Evolutionary conservation across 202 grass and related monocot genomes (phyloP), one percentile per base, ranked within the genome.

Genomic region (Schoenoplectus triqueter): DNA sequence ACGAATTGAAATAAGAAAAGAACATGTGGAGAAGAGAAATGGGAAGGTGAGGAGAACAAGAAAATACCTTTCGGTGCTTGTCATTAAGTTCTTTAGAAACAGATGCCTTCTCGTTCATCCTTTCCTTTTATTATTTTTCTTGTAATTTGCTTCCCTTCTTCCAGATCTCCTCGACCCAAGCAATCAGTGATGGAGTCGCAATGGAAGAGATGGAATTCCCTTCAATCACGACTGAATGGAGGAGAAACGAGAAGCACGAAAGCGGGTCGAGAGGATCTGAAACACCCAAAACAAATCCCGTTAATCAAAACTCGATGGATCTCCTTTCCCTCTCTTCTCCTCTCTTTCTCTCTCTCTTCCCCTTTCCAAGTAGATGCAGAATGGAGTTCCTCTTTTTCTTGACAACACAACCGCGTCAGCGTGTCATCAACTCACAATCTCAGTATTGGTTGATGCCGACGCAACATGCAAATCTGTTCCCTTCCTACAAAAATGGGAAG

Each of bases 51-150:
- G 54, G 56, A 15, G 3, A 45, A 69, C 17, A 50, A 45, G 15
- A 5, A 74, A 17, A 7, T 14, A 95, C 93, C 94, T 93, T 97
- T 70, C 92, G 88, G 86, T 97, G 94, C 85, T 78, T 93, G 87
- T 91, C 94, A 92, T 97, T 97, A 78, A 97, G 94, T 84, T 97
- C 94, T 88, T 97, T 97, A 62, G 94, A 90, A 73, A 97, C 91
- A 64, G 91, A 90, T 19, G 94, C 94, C 91, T 96, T 96, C 88
- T 96, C 94, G 86, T 96, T 96, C 94, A 96, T 93, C 77, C 44
- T 61, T 51, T 2, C 88, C 59, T 66, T 69, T 62, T 69, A 31
- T 31, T 31, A 31, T 78, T 78, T 75, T 83, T 82, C 80, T 82
- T 79, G 80, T 6, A 44, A 52, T 52, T 50, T 62, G 22, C 41